Conservation (phyloP, 805 yeast species). For the Tetrapisispora iriomotensis region DNA sequence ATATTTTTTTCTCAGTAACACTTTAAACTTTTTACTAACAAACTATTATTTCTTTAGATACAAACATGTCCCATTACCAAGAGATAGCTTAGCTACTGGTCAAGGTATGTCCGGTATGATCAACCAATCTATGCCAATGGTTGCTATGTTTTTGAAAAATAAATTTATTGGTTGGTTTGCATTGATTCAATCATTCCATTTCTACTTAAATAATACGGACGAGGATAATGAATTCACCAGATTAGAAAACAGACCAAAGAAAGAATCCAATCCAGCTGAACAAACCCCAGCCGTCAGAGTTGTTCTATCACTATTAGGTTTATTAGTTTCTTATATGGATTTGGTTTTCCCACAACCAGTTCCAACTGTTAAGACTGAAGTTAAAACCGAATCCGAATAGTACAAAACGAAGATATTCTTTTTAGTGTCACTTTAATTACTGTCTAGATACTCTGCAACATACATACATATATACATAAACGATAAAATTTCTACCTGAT, state of each 20-base stretch:
- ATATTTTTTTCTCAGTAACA: background rate
- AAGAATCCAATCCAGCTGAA: constrained; percentile 19
- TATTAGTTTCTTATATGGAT: constrained; percentile 47
- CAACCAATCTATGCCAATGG: constrained; percentile 55
- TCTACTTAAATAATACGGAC: constrained; percentile 15
- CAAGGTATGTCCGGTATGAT: constrained; percentile 31
- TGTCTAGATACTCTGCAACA: too few species aligned
- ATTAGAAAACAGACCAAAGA: constrained; percentile 23
- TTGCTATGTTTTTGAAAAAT: constrained; percentile 53
- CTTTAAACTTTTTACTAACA: constrained; percentile 11
- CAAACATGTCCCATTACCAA: constrained; percentile 40
- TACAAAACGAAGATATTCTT: background rate
- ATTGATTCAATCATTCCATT: constrained; percentile 39
- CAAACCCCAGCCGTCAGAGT: constrained; percentile 36
- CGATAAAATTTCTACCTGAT: too few species aligned
- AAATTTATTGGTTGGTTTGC: constrained; percentile 40
- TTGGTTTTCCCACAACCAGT: constrained; percentile 33
- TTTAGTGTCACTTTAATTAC: too few species aligned
- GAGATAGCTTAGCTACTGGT: constrained; percentile 36
- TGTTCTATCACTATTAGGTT: constrained; percentile 37
- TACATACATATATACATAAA: too few species aligned
- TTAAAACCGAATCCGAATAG: background rate
- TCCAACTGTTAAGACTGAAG: background rate
- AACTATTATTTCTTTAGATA: constrained; percentile 17
- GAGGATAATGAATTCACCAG: constrained; percentile 24